Percentiles rank a stretch among this genome's conserved stretches.
These are phyloP conservation scores for Diospyros lotus DNA, from an alignment of 148 eudicot genomes.

Conservation along the genomic window DNA sequence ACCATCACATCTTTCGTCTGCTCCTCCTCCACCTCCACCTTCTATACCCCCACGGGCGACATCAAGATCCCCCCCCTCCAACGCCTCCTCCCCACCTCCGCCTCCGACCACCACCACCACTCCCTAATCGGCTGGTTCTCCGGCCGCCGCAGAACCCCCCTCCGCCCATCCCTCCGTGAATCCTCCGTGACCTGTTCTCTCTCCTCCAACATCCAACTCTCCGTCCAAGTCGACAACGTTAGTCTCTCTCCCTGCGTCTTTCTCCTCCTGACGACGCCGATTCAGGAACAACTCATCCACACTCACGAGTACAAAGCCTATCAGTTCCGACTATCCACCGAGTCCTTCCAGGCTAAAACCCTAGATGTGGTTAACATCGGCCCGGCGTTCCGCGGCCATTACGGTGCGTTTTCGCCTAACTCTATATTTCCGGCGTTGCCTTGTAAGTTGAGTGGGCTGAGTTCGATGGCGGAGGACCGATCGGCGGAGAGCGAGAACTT, in stretches of 20 bases:
- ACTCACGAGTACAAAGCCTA: constrained; percentile 64
- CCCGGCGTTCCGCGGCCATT: constrained; percentile 70
- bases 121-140: constrained; percentile 71
- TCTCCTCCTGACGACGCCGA: constrained; percentile 60
- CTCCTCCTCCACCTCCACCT: constrained; percentile 33
- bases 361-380: constrained; percentile 67
- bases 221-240: constrained; percentile 19
- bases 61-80: constrained; percentile 21
- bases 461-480: constrained; percentile 42
- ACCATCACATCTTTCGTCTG: constrained; percentile 40
- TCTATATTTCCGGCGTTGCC: constrained; percentile 46
- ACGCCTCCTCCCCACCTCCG: constrained; percentile 19
- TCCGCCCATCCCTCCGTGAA: constrained; percentile 78
- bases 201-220: constrained; percentile 21
- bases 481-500: constrained; percentile 24
- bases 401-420: constrained; percentile 48
- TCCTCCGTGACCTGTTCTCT: constrained; percentile 31
- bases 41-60: constrained; percentile 10
- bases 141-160: constrained; percentile 54
- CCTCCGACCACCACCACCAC: not conserved
- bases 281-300: constrained; percentile 51
- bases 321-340: constrained; percentile 26
- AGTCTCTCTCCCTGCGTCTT: constrained; percentile 35
- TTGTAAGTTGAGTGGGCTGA: constrained; percentile 34
- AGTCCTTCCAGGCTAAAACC: constrained; percentile 38